Base-by-base conservation (phyloP, 306 rosid genomes). In the Fagus sylvatica region DNA sequence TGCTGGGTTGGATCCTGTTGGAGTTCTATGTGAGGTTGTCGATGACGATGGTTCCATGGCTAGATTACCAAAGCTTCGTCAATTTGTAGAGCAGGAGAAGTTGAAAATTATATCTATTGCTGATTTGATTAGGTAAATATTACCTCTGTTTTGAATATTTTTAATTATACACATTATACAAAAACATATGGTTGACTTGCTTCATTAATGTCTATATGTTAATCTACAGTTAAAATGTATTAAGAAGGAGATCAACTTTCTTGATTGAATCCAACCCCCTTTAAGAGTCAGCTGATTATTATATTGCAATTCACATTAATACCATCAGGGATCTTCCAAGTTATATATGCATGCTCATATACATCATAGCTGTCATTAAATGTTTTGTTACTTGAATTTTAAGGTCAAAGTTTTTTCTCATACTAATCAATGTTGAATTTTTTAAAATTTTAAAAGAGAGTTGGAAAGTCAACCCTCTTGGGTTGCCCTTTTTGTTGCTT, bases 1-100 rank as follows among this genome's bases (percentile, higher is more conserved):
- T 70, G 98, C 99, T 75, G 99, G 99, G 55, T 76, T 91, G 76
- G 89, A 90, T 2, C 97, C 99, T 1, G 91, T 81, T 19, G 92
- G 88, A 72, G 85, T 95, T 82, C 84, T 93, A 51, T 95, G 98
- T 85, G 99, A 95, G 86, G 78, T 95, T 80, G 99, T 95, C 33
- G 99, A 95, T 82, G 99, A 95, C 72, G 99, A 95, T 46, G 99
- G 98, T 85, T 93, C 98, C 83, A 93, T 95, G 99, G 99, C 99
- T 75, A 89, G 99, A 73, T 76, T 95, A 76, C 97, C 98, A 11
- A 89, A 86, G 84, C 99, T 95, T 87, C 94, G 93, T 32, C 72
- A 88, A 75, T 93, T 95, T 73, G 98, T 93, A 13, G 67, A 69
- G 86, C 80, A 60, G 22, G 91, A 91, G 77, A 93, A 90, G 73